Conservation (phyloP, 2,329 filamentous ascomycete genomes). For the Botrytis squamosa region DNA sequence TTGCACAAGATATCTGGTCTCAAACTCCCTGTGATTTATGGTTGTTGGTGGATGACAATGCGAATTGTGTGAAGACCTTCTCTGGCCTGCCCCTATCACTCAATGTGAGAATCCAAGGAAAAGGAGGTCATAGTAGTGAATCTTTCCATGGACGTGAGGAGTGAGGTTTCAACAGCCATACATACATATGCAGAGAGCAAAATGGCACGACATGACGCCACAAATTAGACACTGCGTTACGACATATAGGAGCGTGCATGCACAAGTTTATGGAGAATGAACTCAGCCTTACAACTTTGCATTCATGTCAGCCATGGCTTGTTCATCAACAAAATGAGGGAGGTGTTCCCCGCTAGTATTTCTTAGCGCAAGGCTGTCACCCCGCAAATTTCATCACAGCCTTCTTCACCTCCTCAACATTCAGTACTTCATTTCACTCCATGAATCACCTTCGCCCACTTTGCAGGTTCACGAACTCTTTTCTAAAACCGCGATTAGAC, state of each 20-base stretch:
- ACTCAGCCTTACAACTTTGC: neutral
- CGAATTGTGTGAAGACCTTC: neutral
- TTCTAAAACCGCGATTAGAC: neutral
- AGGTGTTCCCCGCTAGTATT: neutral
- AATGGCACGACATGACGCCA: neutral
- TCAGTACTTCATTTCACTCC: neutral
- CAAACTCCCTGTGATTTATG: neutral
- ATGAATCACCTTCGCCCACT: slow-evolving; percentile 15
- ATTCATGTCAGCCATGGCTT: neutral
- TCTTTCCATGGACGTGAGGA: neutral
- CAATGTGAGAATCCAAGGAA: neutral
- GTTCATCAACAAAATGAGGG: neutral
- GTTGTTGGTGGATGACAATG: neutral
- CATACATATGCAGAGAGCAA: neutral
- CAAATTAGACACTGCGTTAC: neutral
- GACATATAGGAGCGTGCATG: neutral
- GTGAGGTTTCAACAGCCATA: neutral
- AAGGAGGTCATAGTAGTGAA: neutral
- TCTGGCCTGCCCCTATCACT: neutral
- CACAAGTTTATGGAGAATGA: neutral
- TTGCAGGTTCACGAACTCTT: neutral
- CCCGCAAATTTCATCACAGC: neutral
- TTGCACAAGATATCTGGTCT: neutral
- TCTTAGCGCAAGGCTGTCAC: slow-evolving; percentile 5
- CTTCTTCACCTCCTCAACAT: neutral